phyloP scores from a whole-genome alignment of 2,329 filamentous ascomycete genomes.

The Aureobasidium lini region DNA sequence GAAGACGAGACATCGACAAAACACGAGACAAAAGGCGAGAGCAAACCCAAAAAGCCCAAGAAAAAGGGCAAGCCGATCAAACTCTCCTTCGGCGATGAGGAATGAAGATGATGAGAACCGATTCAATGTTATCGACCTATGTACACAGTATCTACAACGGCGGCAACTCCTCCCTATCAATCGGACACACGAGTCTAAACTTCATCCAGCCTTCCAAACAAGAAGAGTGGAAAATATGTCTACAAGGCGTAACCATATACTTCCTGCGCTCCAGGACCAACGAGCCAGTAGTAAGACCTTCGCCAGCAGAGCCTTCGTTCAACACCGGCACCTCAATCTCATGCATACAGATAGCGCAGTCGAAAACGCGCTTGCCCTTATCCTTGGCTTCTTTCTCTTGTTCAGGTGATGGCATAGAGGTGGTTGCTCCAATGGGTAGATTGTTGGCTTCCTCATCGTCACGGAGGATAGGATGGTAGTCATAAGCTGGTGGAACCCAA shows the following conservation, averaged over 20 bases:
- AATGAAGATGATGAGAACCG: neutral
- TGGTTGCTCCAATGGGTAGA: conserved; percentile 61
- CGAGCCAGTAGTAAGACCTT: conserved; percentile 21
- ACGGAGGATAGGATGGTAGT: conserved; percentile 85
- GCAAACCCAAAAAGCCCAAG: conserved; percentile 19
- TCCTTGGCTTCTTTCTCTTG: conserved; percentile 35
- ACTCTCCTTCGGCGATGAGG: conserved; percentile 17
- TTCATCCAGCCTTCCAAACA: conserved; percentile 97
- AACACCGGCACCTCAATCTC: conserved; percentile 82
- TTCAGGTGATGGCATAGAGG: neutral
- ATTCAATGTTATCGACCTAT: neutral
- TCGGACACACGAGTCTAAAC: conserved; percentile 86
- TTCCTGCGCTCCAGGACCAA: conserved; percentile 69
- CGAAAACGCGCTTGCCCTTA: conserved; percentile 58
- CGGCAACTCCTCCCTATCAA: conserved; percentile 83
- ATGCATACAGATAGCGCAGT: conserved; percentile 94
- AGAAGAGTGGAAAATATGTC: conserved; percentile 87
- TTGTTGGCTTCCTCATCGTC: conserved; percentile 73
- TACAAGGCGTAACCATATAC: conserved; percentile 97
- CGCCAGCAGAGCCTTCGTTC: conserved; percentile 33
- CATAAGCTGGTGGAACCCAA: conserved; percentile 68
- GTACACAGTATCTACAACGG: conserved; percentile 51
- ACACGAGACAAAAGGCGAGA: neutral
- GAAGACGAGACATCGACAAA: conserved; percentile 16
- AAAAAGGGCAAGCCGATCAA: conserved; percentile 18